phyloP scores from a whole-genome alignment of 2,329 filamentous ascomycete genomes.

The Penicillium sp. region DNA sequence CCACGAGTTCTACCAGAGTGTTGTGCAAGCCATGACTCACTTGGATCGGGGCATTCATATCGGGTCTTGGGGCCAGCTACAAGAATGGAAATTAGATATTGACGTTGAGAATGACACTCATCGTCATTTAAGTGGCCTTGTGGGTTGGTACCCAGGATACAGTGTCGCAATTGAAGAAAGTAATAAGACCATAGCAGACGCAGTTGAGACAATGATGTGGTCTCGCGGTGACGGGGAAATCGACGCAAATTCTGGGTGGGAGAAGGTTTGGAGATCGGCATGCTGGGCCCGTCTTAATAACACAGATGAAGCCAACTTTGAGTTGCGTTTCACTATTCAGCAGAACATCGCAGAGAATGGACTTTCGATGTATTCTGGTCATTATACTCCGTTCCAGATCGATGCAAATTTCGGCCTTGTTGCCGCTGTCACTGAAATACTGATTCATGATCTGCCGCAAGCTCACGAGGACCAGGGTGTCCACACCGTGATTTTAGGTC shows the following conservation, averaged over 20 bases:
- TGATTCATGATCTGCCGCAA: slow-evolving; percentile 8
- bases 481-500: slow-evolving; percentile 8
- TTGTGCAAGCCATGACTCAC: slow-evolving; percentile 5
- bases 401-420: slow-evolving; percentile 14
- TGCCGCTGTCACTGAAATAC: slow-evolving; percentile 7
- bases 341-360: slow-evolving; percentile 12
- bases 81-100: slow-evolving; percentile 53
- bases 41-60: slow-evolving; percentile 37
- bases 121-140: slow-evolving; percentile 57
- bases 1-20: slow-evolving; percentile 1
- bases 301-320: slow-evolving; percentile 42
- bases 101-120: slow-evolving; percentile 49
- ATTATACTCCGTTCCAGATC: slow-evolving; percentile 10
- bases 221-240: slow-evolving; percentile 46
- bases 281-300: slow-evolving; percentile 59
- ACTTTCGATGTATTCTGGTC: slow-evolving; percentile 9
- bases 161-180: slow-evolving; percentile 46
- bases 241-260: slow-evolving; percentile 56
- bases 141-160: slow-evolving; percentile 58
- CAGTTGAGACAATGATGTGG: slow-evolving; percentile 48
- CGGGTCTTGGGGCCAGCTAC: slow-evolving; percentile 45
- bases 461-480: background rate
- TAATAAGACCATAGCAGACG: slow-evolving; percentile 47
- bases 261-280: slow-evolving; percentile 58
- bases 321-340: slow-evolving; percentile 9